Conservation (phyloP, 352 stramenopile species). For the Thraustochytrium sp. region DNA sequence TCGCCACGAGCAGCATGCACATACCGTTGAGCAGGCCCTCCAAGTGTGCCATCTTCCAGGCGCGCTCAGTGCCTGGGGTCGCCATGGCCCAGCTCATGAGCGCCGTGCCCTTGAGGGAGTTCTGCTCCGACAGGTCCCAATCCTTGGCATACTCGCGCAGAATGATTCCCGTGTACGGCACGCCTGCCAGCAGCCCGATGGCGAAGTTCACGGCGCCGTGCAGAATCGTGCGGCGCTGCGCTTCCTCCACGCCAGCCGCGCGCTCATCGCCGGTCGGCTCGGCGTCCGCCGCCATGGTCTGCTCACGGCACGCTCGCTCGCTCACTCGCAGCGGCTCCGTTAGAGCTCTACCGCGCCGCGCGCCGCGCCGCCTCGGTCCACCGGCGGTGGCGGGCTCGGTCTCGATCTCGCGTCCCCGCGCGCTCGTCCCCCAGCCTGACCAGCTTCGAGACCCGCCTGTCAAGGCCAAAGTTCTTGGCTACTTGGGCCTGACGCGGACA, state of each 20-base stretch:
- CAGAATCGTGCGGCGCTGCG: neutral
- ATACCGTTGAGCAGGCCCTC: constrained; percentile 3
- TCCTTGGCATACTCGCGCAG: neutral
- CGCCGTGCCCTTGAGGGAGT: neutral
- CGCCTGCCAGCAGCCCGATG: neutral
- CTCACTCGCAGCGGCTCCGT: too few species aligned
- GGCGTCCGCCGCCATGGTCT: too few species aligned
- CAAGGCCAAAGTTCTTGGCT: too few species aligned
- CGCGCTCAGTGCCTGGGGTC: neutral
- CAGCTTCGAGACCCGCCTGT: too few species aligned
- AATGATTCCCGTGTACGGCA: neutral
- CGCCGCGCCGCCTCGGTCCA: too few species aligned
- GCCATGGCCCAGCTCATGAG: neutral
- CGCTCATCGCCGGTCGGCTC: too few species aligned
- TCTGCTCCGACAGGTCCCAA: neutral
- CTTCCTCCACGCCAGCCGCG: neutral
- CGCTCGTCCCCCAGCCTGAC: too few species aligned
- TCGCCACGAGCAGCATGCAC: neutral
- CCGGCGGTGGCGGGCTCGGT: too few species aligned
- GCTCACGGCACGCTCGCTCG: too few species aligned
- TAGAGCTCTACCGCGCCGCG: too few species aligned
- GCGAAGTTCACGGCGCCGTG: neutral
- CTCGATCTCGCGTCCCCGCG: too few species aligned
- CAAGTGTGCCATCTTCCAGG: constrained; percentile 6
- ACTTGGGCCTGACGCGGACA: too few species aligned